Conservation (phyloP, 768 basidiomycete genomes). For the Hygrocybe coccinea region DNA sequence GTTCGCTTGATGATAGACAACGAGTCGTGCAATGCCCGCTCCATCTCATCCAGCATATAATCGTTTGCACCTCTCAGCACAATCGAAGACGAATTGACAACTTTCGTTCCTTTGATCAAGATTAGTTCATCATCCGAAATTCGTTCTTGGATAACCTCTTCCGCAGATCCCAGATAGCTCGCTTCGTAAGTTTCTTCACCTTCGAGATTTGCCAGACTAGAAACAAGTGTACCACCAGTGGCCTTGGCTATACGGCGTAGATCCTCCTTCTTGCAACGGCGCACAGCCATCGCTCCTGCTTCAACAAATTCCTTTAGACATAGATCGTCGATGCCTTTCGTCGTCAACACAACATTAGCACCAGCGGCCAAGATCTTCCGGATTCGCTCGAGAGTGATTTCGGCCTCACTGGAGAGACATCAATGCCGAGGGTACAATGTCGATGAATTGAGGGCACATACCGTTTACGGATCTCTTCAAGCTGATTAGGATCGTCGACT, state of each 20-base stretch:
- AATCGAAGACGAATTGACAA: constrained; percentile 89
- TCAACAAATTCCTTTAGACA: constrained; percentile 99
- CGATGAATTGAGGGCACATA: constrained; percentile 29
- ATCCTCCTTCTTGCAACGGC: constrained; percentile 96
- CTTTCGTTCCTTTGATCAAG: constrained; percentile 95
- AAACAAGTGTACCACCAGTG: constrained; percentile 89
- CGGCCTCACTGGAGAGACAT: constrained; percentile 64
- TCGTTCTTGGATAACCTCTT: constrained; percentile 94
- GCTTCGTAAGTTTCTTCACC: constrained; percentile 98
- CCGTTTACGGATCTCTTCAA: constrained; percentile 95
- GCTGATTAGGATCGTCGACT: constrained; percentile 91
- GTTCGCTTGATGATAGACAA: constrained; percentile 95
- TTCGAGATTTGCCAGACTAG: constrained; percentile 91
- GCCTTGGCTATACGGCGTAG: constrained; percentile 95
- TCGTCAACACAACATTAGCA: constrained; percentile 94
- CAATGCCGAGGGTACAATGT: not conserved
- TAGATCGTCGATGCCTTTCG: constrained; percentile 97
- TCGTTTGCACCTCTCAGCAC: constrained; percentile 96
- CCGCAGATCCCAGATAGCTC: constrained; percentile 83
- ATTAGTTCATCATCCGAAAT: constrained; percentile 99
- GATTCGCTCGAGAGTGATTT: constrained; percentile 92
- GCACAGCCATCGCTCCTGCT: constrained; percentile 97
- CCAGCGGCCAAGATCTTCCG: constrained; percentile 94
- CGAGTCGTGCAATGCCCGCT: constrained; percentile 90
- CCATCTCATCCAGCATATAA: constrained; percentile 99